Evolutionary conservation across 2,329 filamentous ascomycete genomes (phyloP), one percentile per base, ranked within the genome.

Genomic region (Fusarium chaquense): DNA sequence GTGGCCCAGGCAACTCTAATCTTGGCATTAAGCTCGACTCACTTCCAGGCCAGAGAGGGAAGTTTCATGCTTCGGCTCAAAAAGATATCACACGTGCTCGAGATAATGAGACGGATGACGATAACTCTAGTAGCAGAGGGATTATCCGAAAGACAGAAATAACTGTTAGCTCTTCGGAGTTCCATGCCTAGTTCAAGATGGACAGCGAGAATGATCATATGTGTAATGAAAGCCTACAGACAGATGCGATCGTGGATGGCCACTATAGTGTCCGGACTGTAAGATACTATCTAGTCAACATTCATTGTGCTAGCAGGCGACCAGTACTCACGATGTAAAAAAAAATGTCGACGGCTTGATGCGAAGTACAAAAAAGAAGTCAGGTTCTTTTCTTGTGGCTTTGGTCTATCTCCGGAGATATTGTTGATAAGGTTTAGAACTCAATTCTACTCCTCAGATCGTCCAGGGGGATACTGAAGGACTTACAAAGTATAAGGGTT

Each of bases 61-160:
- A 18, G 9, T 65, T 52, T 13, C 60, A 51, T 2, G 41, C 13
- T 6, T 65, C 62, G 1, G 62, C 44, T 3, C 24, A 52, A 3
- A 15, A 38, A 2, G 50, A 5, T 11, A 22, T 22, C 0, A 26
- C 35, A 1, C 26, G 18, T 20, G 3, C 35, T 18, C 47, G 33
- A 1, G 60, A 47, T 0, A 20, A 33, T 18, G 53, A 65, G 15
- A 53, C 41, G 9, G 62, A 65, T 5, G 60, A 65, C 2, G 62
- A 65, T 7, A 51, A 41, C 0, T 65, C 62, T 2, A 65, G 62
- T 3, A 58, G 53, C 2, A 65, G 41, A 18, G 41, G 60, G 5
- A 65, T 65, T 2, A 52, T 65, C 16, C 41, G 62, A 2, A 62
- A 46, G 11, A 62, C 57, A 2, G 59, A 62, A 3, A 6, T 62